phyloP scores from a whole-genome alignment of 2,329 filamentous ascomycete species.

The Colletotrichum euphorbiae region DNA sequence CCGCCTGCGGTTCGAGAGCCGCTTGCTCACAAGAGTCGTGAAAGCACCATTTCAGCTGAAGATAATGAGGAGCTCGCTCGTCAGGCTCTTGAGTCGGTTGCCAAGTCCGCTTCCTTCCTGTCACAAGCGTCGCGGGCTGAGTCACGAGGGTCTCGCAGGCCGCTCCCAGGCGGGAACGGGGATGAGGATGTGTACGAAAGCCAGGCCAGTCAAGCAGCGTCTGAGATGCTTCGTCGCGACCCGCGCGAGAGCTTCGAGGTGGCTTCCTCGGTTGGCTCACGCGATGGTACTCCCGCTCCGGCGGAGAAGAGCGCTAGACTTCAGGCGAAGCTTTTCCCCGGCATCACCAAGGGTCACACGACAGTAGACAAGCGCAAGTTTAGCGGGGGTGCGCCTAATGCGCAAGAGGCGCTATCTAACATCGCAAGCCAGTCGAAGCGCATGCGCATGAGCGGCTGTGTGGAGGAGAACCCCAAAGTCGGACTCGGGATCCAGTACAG shows the following conservation, averaged over 20 bases:
- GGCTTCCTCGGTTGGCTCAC: conserved; percentile 55
- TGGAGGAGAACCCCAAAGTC: conserved; percentile 53
- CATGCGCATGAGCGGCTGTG: conserved; percentile 55
- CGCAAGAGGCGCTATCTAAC: conserved; percentile 48
- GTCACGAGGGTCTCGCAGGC: conserved; percentile 34
- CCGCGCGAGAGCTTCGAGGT: conserved; percentile 65
- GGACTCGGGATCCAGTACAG: conserved; percentile 66
- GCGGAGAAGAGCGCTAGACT: conserved; percentile 60
- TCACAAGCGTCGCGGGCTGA: conserved; percentile 46
- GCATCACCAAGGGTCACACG: conserved; percentile 54
- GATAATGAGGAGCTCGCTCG: conserved; percentile 68
- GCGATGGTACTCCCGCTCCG: conserved; percentile 58
- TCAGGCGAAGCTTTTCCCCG: conserved; percentile 64
- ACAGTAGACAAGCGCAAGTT: conserved; percentile 65
- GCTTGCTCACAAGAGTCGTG: conserved; percentile 75
- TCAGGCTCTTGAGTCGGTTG: conserved; percentile 65
- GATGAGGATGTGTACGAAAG: conserved; percentile 77
- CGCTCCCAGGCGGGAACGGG: conserved; percentile 45
- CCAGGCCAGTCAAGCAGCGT: conserved; percentile 82
- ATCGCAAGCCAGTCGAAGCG: conserved; percentile 65
- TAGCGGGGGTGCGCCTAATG: conserved; percentile 47
- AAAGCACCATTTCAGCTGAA: conserved; percentile 84
- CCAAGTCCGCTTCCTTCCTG: conserved; percentile 55
- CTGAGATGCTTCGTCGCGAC: conserved; percentile 76
- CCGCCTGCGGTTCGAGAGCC: conserved; percentile 60